Evolutionary conservation across 1,284 basidiomycete genomes (phyloP).

Genomic region (Melampsora medusae): DNA sequence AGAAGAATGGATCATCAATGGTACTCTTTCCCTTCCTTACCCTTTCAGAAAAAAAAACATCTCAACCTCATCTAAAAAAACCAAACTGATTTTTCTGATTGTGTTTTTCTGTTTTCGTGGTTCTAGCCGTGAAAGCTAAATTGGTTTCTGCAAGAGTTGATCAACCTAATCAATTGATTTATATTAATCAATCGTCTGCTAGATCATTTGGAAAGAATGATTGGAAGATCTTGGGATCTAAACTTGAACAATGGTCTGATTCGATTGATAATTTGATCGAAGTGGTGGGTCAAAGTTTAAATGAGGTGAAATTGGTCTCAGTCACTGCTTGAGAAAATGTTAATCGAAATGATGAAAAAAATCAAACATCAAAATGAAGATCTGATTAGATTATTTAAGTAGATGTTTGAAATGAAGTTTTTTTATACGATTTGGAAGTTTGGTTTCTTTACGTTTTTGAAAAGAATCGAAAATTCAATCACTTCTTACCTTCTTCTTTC

Average conservation of each 20-base stretch:
- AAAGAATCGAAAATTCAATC: too few relatives aligned
- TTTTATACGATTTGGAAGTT: too few relatives aligned
- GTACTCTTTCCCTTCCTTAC: not conserved
- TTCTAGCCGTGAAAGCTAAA: slow-evolving; percentile 34
- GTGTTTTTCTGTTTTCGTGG: not conserved
- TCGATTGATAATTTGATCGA: slow-evolving; percentile 41
- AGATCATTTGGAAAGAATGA: slow-evolving; percentile 20
- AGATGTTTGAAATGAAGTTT: too few relatives aligned
- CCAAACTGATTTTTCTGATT: not conserved
- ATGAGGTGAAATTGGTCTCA: not conserved
- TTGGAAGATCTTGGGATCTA: slow-evolving; percentile 20
- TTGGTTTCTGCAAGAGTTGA: slow-evolving; percentile 39
- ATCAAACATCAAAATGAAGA: too few relatives aligned
- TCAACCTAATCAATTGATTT: slow-evolving; percentile 38
- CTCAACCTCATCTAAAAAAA: not conserved
- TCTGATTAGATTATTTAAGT: too few relatives aligned
- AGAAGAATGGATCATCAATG: slow-evolving; percentile 45
- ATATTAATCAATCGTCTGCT: slow-evolving; percentile 27
- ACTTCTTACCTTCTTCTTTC: too few relatives aligned
- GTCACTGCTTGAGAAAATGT: not conserved
- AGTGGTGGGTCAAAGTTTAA: slow-evolving; percentile 39
- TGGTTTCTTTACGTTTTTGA: too few relatives aligned
- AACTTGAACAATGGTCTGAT: slow-evolving; percentile 17
- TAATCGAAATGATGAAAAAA: too few relatives aligned
- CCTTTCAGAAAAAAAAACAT: not conserved